Evolutionary conservation across 1,139 yeast species (phyloP).

Genomic region (Yarrowia galli): DNA sequence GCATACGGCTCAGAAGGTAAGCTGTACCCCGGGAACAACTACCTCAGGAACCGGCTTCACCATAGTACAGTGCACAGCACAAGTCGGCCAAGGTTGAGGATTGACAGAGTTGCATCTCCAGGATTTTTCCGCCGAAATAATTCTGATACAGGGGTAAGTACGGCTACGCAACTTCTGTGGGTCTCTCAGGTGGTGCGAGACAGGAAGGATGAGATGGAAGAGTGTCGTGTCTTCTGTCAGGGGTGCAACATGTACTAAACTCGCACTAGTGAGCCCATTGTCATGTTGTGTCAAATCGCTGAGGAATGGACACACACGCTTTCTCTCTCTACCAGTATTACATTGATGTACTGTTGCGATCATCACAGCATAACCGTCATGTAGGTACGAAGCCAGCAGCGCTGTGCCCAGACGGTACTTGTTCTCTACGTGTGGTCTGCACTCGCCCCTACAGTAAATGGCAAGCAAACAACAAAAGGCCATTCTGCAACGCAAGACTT

Average conservation of each 20-base stretch:
- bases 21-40: slow-evolving; percentile 35
- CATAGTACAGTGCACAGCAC: slow-evolving; percentile 3
- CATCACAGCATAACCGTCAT: slow-evolving; percentile 31
- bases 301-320: no score
- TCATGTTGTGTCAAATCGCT: not conserved
- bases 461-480: slow-evolving; percentile 15
- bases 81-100: not conserved
- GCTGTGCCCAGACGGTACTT: not conserved
- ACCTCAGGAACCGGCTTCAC: slow-evolving; percentile 1
- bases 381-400: slow-evolving; percentile 27
- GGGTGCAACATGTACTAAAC: slow-evolving; percentile 3
- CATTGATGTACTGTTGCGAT: slow-evolving; percentile 5
- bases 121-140: not conserved
- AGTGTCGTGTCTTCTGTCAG: slow-evolving; percentile 7
- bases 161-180: slow-evolving; percentile 16
- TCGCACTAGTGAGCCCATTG: slow-evolving; percentile 7
- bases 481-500: slow-evolving; percentile 18
- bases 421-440: slow-evolving; percentile 27
- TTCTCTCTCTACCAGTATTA: no score
- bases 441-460: not conserved
- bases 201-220: not conserved
- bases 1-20: slow-evolving; percentile 33
- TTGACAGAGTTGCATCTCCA: not conserved
- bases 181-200: slow-evolving; percentile 4
- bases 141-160: slow-evolving; percentile 32